These are phyloP conservation scores for Penicillium sp. DNA, from an alignment of 2,329 filamentous ascomycete species.

Conservation along the genomic window DNA sequence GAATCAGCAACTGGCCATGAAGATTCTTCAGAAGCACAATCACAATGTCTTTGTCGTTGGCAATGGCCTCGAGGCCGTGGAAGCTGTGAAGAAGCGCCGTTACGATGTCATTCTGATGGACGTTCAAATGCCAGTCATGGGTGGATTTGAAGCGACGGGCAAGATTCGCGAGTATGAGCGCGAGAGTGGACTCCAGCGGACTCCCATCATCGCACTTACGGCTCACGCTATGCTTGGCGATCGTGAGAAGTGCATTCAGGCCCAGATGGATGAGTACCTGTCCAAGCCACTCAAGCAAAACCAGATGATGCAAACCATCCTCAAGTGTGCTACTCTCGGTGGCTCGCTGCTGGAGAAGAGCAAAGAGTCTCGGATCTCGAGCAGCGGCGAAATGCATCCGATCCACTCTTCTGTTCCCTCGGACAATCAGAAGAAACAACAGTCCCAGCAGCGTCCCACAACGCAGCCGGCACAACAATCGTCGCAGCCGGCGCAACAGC, in stretches of 20 bases:
- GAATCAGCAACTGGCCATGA: conserved; percentile 91
- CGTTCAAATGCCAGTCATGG: conserved; percentile 99
- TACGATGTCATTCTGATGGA: conserved; percentile 99
- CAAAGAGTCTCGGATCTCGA: conserved; percentile 40
- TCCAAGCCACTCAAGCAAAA: conserved; percentile 96
- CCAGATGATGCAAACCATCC: conserved; percentile 93
- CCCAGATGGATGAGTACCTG: conserved; percentile 98
- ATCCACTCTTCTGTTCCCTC: conserved; percentile 26
- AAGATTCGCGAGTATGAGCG: conserved; percentile 96
- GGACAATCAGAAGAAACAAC: conserved; percentile 36
- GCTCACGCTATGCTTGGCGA: conserved; percentile 99
- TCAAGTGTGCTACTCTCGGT: conserved; percentile 91
- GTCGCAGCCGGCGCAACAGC: conserved; percentile 15
- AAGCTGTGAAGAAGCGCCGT: conserved; percentile 83
- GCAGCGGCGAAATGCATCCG: conserved; percentile 36
- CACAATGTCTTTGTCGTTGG: conserved; percentile 66
- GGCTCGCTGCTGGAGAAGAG: conserved; percentile 41
- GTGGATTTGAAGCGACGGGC: conserved; percentile 92
- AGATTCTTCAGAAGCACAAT: conserved; percentile 96
- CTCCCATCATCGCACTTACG: conserved; percentile 92
- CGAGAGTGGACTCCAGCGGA: conserved; percentile 69
- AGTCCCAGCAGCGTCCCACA: conserved; percentile 7
- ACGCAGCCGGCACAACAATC: conserved; percentile 4
- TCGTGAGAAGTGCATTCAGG: conserved; percentile 94
- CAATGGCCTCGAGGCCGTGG: conserved; percentile 88